These are phyloP conservation scores for Chrysochromulina parva DNA, from an alignment of 78 protist species.

Conservation along the genomic window DNA sequence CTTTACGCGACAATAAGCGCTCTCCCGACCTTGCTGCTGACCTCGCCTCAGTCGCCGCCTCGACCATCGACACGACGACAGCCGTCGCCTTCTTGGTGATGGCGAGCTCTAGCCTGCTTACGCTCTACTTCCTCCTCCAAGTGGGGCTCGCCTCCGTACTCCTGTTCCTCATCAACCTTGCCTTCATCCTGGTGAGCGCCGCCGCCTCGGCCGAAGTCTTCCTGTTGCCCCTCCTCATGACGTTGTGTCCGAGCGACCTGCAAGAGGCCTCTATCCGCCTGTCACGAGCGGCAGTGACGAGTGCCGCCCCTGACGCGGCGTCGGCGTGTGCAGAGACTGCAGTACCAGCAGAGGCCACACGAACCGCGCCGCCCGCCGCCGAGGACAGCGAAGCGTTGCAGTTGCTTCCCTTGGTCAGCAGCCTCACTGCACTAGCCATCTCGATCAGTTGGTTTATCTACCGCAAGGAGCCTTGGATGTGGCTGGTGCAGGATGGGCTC, in stretches of 20 bases:
- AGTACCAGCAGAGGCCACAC: too few relatives aligned
- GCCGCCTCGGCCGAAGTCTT: not conserved
- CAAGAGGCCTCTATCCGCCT: too few relatives aligned
- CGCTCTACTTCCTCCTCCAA: not conserved
- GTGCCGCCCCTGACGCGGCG: not conserved
- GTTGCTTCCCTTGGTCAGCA: not conserved
- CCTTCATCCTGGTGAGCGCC: not conserved
- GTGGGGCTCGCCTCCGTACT: not conserved
- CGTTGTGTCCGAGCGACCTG: not conserved
- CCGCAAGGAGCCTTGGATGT: not conserved
- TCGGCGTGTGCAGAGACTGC: not conserved
- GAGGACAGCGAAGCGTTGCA: too few relatives aligned
- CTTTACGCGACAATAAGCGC: too few relatives aligned
- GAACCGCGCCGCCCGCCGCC: too few relatives aligned
- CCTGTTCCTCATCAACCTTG: not conserved
- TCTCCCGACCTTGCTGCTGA: too few relatives aligned
- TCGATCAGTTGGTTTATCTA: not conserved
- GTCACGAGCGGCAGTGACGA: too few relatives aligned
- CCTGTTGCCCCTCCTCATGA: not conserved
- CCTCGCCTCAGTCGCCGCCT: not conserved
- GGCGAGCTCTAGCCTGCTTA: not conserved
- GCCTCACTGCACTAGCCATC: not conserved
- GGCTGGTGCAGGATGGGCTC: slow-evolving; percentile 1
- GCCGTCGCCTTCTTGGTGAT: not conserved
- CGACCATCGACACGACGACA: not conserved